phyloP scores from a whole-genome alignment of 352 stramenopile species.

The Globisporangium paddicum region DNA sequence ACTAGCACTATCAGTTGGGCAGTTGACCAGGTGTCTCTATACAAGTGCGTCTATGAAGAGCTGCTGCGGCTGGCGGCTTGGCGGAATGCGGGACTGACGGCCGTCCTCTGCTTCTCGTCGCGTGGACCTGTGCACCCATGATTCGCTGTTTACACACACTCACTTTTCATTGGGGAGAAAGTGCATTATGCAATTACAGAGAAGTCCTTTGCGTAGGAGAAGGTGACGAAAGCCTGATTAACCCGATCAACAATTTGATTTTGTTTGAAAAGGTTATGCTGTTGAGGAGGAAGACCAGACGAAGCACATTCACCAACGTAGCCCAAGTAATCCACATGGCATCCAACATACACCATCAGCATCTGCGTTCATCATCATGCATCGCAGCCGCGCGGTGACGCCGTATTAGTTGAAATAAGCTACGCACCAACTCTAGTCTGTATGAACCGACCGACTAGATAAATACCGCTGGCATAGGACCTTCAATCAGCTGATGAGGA shows the following conservation, averaged over 20 bases:
- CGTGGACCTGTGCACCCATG: background rate
- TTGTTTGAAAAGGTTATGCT: background rate
- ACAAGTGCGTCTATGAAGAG: background rate
- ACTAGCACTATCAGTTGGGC: too few relatives aligned
- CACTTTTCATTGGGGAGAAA: background rate
- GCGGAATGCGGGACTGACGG: too few relatives aligned
- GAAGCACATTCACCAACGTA: background rate
- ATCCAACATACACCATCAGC: background rate
- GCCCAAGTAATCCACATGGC: too few relatives aligned
- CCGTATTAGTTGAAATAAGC: too few relatives aligned
- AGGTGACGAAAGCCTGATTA: background rate
- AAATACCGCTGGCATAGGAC: too few relatives aligned
- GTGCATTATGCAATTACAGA: background rate
- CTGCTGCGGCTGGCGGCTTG: background rate
- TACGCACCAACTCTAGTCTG: too few relatives aligned
- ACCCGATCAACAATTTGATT: background rate
- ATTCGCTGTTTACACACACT: background rate
- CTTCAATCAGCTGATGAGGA: too few relatives aligned
- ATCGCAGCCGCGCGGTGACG: too few relatives aligned
- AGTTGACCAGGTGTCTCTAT: too few relatives aligned
- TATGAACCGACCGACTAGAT: too few relatives aligned
- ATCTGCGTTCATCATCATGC: background rate
- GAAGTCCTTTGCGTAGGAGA: background rate
- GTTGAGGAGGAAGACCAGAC: background rate
- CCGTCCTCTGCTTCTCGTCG: background rate